Evolutionary conservation across 306 rosid species (phyloP).

Genomic region (Urtica urens): DNA sequence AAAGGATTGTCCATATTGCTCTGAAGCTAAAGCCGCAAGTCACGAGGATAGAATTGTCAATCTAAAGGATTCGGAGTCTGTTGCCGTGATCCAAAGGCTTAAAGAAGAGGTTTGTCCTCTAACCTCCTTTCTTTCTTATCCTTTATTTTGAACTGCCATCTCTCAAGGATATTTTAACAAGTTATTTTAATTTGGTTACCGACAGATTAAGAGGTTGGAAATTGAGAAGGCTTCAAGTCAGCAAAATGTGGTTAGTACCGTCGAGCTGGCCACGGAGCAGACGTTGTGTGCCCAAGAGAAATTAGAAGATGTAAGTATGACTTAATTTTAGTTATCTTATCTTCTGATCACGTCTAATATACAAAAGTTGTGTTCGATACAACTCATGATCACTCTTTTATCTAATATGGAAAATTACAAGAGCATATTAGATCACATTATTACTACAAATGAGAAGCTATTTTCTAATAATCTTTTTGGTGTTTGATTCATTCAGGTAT

Average conservation of each 20-base stretch:
- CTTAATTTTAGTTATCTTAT: neutral
- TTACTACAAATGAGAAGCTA: no score
- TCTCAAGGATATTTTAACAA: neutral
- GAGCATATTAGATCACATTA: no score
- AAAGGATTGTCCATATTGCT: constrained; percentile 21
- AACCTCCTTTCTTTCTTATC: neutral
- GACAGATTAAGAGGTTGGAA: constrained; percentile 66
- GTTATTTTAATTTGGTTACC: neutral
- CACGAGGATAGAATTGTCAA: constrained; percentile 36
- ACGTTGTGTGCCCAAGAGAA: constrained; percentile 48
- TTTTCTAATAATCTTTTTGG: no score
- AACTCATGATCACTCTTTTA: no score
- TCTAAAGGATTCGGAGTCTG: constrained; percentile 53
- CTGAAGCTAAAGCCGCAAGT: constrained; percentile 13
- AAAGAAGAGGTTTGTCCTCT: constrained; percentile 59
- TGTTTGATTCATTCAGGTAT: constrained; percentile 38
- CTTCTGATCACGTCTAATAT: constrained; percentile 9
- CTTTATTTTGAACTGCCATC: neutral
- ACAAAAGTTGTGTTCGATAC: no score
- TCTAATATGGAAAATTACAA: no score
- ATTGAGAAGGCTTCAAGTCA: constrained; percentile 71
- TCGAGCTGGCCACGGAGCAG: constrained; percentile 68
- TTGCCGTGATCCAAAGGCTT: constrained; percentile 70
- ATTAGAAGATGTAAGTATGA: constrained; percentile 51
- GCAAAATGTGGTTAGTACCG: constrained; percentile 55